These are phyloP conservation scores for Delonix regia DNA, from an alignment of 306 rosid genomes.

Conservation along the genomic window DNA sequence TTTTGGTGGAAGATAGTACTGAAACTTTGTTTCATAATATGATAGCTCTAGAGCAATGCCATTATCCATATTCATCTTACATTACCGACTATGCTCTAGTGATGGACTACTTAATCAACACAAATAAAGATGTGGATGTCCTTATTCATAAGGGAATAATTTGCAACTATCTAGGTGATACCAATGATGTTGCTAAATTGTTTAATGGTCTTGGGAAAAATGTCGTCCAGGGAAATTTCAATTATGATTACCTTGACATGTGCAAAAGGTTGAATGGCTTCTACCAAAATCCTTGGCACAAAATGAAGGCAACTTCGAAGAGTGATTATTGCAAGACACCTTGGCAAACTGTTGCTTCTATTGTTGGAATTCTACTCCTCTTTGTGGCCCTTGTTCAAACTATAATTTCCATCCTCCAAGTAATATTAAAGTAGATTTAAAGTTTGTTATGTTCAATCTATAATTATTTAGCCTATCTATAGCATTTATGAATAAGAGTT, in stretches of 20 bases:
- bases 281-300: background rate
- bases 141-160: too few species aligned
- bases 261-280: background rate
- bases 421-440: too few species aligned
- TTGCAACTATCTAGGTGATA: background rate
- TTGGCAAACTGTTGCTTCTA: background rate
- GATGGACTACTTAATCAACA: too few species aligned
- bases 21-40: background rate
- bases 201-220: background rate
- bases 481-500: too few species aligned
- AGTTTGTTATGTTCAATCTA: too few species aligned
- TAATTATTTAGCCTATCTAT: too few species aligned
- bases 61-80: too few species aligned
- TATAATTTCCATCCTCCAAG: background rate
- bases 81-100: too few species aligned
- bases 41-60: too few species aligned
- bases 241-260: background rate
- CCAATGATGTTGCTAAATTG: background rate
- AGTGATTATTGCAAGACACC: slow-evolving; percentile 4
- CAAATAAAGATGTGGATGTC: too few species aligned
- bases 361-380: background rate
- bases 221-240: background rate
- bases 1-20: rapidly evolving
- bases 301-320: background rate
- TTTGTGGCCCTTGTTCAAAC: background rate